These are phyloP conservation scores for Aspergillus saccharolyticus DNA, from an alignment of 495 filamentous ascomycete species.

Conservation along the genomic window DNA sequence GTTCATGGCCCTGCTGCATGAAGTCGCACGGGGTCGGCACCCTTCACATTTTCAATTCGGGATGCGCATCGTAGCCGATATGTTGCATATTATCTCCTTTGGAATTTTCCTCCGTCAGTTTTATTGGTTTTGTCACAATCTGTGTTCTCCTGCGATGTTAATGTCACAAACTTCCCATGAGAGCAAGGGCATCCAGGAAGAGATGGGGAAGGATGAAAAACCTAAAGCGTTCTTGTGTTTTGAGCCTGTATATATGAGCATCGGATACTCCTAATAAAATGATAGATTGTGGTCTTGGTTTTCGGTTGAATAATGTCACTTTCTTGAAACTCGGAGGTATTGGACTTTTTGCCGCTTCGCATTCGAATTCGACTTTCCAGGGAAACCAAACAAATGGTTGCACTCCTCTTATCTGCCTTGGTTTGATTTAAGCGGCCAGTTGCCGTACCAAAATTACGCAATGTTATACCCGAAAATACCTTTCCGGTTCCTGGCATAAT, in stretches of 20 bases:
- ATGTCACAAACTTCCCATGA: neutral
- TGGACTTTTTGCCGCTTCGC: neutral
- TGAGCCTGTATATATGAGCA: constrained; percentile 19
- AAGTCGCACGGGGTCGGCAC: neutral
- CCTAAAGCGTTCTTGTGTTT: constrained; percentile 1
- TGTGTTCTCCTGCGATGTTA: too few relatives aligned
- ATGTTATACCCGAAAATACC: neutral
- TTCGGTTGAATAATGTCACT: neutral
- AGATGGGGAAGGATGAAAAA: neutral
- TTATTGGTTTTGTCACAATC: too few relatives aligned
- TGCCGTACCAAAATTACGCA: neutral
- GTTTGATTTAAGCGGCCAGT: neutral
- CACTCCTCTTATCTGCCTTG: too few relatives aligned
- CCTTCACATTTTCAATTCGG: neutral
- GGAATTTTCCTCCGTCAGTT: neutral
- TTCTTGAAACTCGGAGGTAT: neutral
- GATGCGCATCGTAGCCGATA: neutral
- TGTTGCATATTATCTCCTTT: neutral
- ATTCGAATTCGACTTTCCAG: too few relatives aligned
- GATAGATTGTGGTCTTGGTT: constrained; percentile 16
- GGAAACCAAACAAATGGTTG: too few relatives aligned
- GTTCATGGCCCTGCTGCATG: constrained; percentile 3
- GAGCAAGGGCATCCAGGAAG: neutral
- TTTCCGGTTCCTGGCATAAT: neutral
- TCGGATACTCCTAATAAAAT: constrained; percentile 14